Evolutionary conservation across 1,139 yeast species (phyloP).

Genomic region (Yamadazyma dendronema): DNA sequence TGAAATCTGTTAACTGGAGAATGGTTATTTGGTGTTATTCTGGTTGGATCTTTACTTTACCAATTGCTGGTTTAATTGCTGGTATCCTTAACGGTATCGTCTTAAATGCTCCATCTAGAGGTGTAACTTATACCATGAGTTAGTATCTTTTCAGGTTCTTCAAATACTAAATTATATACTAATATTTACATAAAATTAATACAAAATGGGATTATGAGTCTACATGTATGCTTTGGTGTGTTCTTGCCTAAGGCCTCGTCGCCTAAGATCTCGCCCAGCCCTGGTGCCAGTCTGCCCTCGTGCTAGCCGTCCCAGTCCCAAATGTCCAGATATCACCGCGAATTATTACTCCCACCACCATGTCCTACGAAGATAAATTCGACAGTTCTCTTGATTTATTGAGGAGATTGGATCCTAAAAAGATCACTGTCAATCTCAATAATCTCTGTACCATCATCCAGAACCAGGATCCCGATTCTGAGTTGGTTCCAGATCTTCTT

Average conservation of each 20-base stretch:
- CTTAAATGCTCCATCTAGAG: constrained; percentile 61
- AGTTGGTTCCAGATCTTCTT: constrained; percentile 75
- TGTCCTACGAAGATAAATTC: constrained; percentile 56
- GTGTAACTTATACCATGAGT: constrained; percentile 27
- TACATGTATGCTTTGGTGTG: too few relatives aligned
- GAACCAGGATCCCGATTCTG: constrained; percentile 29
- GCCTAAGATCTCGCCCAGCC: too few relatives aligned
- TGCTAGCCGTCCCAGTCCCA: neutral
- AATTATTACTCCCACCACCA: constrained; percentile 3
- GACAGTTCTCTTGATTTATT: constrained; percentile 88
- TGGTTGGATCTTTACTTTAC: constrained; percentile 75
- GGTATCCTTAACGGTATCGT: constrained; percentile 67
- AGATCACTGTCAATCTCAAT: constrained; percentile 59
- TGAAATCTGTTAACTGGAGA: constrained; percentile 73
- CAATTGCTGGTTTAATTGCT: constrained; percentile 71
- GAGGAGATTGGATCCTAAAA: constrained; percentile 80
- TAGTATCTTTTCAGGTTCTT: constrained; percentile 1
- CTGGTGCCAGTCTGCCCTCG: too few relatives aligned
- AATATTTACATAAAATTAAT: neutral
- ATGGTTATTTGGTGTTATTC: constrained; percentile 69
- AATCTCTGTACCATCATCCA: constrained; percentile 74
- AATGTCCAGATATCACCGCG: neutral
- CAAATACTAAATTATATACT: neutral
- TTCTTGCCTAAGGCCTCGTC: too few relatives aligned
- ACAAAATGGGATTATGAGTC: too few relatives aligned